Base-by-base conservation (phyloP, 192 early-diverging fungal species). In the Entomortierella chlamydospora region DNA sequence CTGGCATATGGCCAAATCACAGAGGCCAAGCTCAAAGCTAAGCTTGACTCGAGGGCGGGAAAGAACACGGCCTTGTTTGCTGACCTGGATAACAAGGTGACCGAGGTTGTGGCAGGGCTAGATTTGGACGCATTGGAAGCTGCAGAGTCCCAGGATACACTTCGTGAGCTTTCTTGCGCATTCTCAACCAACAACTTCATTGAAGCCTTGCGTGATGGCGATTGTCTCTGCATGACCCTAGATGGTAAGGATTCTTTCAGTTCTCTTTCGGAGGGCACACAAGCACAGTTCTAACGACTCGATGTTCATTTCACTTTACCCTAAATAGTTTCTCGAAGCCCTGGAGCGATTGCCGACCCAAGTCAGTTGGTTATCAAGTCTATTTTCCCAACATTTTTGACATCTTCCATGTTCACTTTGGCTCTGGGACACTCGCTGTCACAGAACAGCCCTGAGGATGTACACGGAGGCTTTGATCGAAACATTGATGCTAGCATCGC, bases 221-320 rank as follows among this genome's bases (percentile, higher is more conserved):
- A 84, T 50, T 84, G 83, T 55, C 64, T 84, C 0, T 84, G 83
- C 47, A 70, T 84, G 64, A 73, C 83, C 15, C 33, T 84, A 25
- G 83, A 84, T 67, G 73, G 73, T 77, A 68, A 58, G 52, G 18
- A 33, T 30, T 58, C 20, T 68, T 37, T 23, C 13, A 29, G 9
- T 56, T 56, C 2, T 49, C 30, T 57, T 30, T 11, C 18, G 9
- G 13, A 7, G 7, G 23, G 17, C 22, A 6, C 4, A 61, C n/a
- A n/a, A n/a, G n/a, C n/a, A n/a, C n/a, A n/a, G n/a, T n/a, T n/a
- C n/a, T n/a, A n/a, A n/a, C n/a, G n/a, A n/a, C n/a, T n/a, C n/a
- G n/a, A n/a, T n/a, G n/a, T n/a, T n/a, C n/a, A n/a, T n/a, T n/a
- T n/a, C n/a, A n/a, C n/a, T n/a, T n/a, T n/a, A n/a, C n/a, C n/a